Base-by-base conservation (phyloP, 225 moss, liverwort and hornwort genomes). In the Lunularia cruciata region DNA sequence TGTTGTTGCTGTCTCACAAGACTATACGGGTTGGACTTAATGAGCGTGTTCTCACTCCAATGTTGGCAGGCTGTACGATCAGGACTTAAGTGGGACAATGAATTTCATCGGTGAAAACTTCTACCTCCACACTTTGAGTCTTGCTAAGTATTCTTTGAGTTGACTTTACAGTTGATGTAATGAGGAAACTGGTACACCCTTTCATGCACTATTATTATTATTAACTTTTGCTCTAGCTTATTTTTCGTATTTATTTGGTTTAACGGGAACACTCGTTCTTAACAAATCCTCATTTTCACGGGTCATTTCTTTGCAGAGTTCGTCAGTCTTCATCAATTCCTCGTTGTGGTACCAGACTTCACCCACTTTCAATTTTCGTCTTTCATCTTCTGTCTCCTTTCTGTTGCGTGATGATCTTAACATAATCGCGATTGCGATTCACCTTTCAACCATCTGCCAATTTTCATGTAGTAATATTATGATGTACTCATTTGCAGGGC, bases 51-150 rank as follows among this genome's bases (percentile, higher is more conserved):
- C 51, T 33, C 75, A 28, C 1, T 40, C 35, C 40, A 46, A 16
- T 36, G 57, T 46, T 58, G 72, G 70, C 89, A 95, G 94, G 65
- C 86, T 91, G 78, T 88, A 89, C 47, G 91, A 95, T 77, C 80
- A 74, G 40, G 89, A 95, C 74, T 82, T 81, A 51, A 88, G 76
- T 74, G 94, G 89, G 55, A 81, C 75, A 38, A 95, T 95, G 94
- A 86, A 83, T 51, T 91, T 94, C 58, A 83, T 83, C 67, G 94
- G 94, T 94, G 82, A 8, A 11, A 8, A 20, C 14, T 67, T 9
- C 20, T 67, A 63, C 2, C 7, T 22, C 60, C 18, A 11, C 36
- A 18, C 33, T 5, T n/a, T n/a, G n/a, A n/a, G n/a, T n/a, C n/a
- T 35, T 10, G 34, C 18, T 0, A 32, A 6, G 36, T 0, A 56